These are phyloP conservation scores for Exophiala alcalophila DNA, from an alignment of 2,329 filamentous ascomycete genomes.

Conservation along the genomic window DNA sequence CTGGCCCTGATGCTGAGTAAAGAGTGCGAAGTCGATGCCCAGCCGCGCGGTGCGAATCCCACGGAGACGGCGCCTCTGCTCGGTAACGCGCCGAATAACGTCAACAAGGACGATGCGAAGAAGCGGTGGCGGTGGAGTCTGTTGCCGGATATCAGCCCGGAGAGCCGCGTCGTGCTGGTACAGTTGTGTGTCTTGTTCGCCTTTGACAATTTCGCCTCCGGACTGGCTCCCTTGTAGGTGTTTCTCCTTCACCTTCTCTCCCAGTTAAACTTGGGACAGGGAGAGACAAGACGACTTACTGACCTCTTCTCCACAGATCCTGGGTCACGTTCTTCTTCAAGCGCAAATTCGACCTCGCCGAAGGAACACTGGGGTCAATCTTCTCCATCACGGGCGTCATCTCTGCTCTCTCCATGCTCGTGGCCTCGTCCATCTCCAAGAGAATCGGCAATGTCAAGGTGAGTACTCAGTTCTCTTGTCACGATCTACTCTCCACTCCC, in stretches of 20 bases:
- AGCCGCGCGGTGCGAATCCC: slow-evolving; percentile 23
- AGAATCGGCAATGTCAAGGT: slow-evolving; percentile 54
- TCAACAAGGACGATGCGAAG: slow-evolving; percentile 12
- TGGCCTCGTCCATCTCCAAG: slow-evolving; percentile 45
- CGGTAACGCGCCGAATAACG: slow-evolving; percentile 18
- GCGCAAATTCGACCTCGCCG: slow-evolving; percentile 52
- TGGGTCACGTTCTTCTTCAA: slow-evolving; percentile 59
- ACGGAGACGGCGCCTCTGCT: slow-evolving; percentile 41
- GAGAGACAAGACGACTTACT: slow-evolving; percentile 31
- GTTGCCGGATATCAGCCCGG: slow-evolving; percentile 38
- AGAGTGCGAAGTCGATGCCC: slow-evolving; percentile 47
- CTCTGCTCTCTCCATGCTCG: slow-evolving; percentile 43
- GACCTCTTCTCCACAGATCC: slow-evolving; percentile 55
- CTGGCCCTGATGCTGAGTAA: slow-evolving; percentile 48
- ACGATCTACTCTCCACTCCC: not conserved
- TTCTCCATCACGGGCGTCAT: slow-evolving; percentile 51
- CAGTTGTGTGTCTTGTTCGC: slow-evolving; percentile 66
- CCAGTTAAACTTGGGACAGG: too few relatives aligned
- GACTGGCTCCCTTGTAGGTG: slow-evolving; percentile 55
- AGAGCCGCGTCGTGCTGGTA: slow-evolving; percentile 55
- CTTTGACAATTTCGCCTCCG: slow-evolving; percentile 67
- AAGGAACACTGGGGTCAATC: slow-evolving; percentile 54
- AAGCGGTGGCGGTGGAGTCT: slow-evolving; percentile 39
- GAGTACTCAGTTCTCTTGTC: not conserved
- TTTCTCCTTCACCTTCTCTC: not conserved